A percentile compares a stretch with the other conserved stretches of the same genome.
phyloP scores from a whole-genome alignment of 2,329 filamentous ascomycete species.

The Phialemoniopsis sp. region DNA sequence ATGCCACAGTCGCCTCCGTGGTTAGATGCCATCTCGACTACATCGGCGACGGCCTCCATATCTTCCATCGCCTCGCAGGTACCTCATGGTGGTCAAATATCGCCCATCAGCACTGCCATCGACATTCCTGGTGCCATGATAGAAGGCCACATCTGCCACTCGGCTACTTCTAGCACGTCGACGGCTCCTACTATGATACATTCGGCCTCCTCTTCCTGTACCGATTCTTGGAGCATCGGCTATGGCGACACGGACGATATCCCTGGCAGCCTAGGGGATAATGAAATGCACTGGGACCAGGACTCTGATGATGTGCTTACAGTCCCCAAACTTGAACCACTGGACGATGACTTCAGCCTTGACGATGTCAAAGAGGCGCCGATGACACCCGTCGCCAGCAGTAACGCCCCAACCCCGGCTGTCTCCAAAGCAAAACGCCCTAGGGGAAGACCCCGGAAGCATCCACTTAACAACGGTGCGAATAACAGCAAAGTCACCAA shows the following conservation, averaged over 20 bases:
- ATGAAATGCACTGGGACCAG: conserved; percentile 43
- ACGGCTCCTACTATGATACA: conserved; percentile 36
- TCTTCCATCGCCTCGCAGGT: conserved; percentile 19
- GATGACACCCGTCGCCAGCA: conserved; percentile 18
- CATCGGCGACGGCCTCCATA: conserved; percentile 23
- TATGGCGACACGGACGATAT: conserved; percentile 23
- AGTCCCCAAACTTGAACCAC: conserved; percentile 52
- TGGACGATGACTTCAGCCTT: conserved; percentile 51
- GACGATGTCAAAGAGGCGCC: conserved; percentile 45
- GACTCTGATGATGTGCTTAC: conserved; percentile 38
- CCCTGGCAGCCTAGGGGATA: conserved; percentile 14
- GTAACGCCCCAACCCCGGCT: conserved; percentile 11
- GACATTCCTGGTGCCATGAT: conserved; percentile 23
- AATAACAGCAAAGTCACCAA: conserved; percentile 69
- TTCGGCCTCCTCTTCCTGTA: conserved; percentile 41
- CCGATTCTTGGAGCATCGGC: conserved; percentile 38
- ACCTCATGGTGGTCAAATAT: conserved; percentile 41
- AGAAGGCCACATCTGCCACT: conserved; percentile 14
- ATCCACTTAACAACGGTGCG: conserved; percentile 57
- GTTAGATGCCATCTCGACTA: conserved; percentile 19
- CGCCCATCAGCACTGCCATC: conserved; percentile 47
- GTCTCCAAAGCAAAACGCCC: conserved; percentile 55
- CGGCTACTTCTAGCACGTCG: conserved; percentile 28
- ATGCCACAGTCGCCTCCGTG: conserved; percentile 30
- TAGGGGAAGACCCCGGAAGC: conserved; percentile 78